A percentile compares a stretch with the other conserved stretches of the same genome.
phyloP scores from a whole-genome alignment of 2,329 filamentous ascomycete genomes.

The Pseudocercospora fuligena region DNA sequence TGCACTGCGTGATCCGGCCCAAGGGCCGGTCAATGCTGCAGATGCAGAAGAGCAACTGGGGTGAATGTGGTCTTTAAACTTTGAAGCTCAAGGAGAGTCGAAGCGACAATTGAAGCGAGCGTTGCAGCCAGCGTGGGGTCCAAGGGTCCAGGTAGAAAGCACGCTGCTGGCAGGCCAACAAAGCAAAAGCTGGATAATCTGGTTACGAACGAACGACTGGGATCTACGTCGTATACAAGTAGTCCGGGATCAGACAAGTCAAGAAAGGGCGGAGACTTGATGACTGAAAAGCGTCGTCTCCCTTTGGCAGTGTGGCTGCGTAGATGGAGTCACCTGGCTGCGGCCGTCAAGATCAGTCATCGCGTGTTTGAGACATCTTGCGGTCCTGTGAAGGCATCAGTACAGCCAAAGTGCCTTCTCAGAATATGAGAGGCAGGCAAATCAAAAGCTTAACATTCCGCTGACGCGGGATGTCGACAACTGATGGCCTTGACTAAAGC shows the following conservation, averaged over 20 bases:
- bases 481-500: not conserved
- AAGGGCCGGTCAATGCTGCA: constrained; percentile 19
- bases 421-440: not conserved
- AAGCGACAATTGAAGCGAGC: not conserved
- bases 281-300: constrained; percentile 8
- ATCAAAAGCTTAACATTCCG: constrained; percentile 15
- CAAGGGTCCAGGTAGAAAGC: not conserved
- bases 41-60: not conserved
- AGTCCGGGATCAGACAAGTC: not conserved
- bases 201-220: constrained; percentile 4
- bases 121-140: not conserved
- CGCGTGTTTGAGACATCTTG: constrained; percentile 9
- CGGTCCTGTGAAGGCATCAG: not conserved
- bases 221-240: constrained; percentile 5
- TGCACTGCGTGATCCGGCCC: constrained; percentile 13
- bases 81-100: constrained; percentile 3
- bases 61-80: not conserved
- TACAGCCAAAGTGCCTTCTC: not conserved
- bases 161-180: not conserved
- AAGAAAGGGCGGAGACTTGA: constrained; percentile 2
- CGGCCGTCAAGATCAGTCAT: constrained; percentile 15
- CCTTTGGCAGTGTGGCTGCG: constrained; percentile 16
- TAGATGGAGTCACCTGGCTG: constrained; percentile 15
- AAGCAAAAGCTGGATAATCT: not conserved
- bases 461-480: not conserved